Conservation (phyloP, 306 rosid species). For the Medicago lupulina region DNA sequence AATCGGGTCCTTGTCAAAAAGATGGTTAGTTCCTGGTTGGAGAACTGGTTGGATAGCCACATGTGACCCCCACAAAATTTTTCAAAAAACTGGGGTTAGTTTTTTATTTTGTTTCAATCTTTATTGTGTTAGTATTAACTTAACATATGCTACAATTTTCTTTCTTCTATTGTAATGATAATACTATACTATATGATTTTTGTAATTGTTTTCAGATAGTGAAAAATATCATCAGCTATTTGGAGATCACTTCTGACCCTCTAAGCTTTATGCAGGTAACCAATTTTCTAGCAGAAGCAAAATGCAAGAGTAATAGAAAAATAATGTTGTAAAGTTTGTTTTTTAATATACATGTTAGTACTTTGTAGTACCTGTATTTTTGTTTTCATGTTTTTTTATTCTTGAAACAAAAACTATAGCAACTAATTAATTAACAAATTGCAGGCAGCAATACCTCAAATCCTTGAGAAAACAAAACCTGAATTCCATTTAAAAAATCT, state of each 20-base stretch:
- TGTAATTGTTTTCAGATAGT: slow-evolving; percentile 45
- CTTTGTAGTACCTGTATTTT: not conserved
- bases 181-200: not conserved
- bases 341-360: slow-evolving; percentile 10
- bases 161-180: not conserved
- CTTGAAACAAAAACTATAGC: not conserved
- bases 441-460: slow-evolving; percentile 70
- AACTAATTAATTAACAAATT: not conserved
- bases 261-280: slow-evolving; percentile 70
- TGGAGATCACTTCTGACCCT: slow-evolving; percentile 57
- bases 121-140: not conserved
- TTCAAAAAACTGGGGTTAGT: slow-evolving; percentile 59
- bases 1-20: slow-evolving; percentile 65
- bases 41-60: slow-evolving; percentile 71
- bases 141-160: no score
- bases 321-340: not conserved
- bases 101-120: not conserved
- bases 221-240: slow-evolving; percentile 49
- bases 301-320: not conserved
- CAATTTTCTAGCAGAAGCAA: slow-evolving; percentile 1
- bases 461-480: slow-evolving; percentile 53
- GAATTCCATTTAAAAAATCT: slow-evolving; percentile 51
- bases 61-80: slow-evolving; percentile 57
- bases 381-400: not conserved
- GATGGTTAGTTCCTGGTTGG: slow-evolving; percentile 82